Base-by-base conservation (phyloP, 495 filamentous ascomycete species). In the Penicillium verhagenii region DNA sequence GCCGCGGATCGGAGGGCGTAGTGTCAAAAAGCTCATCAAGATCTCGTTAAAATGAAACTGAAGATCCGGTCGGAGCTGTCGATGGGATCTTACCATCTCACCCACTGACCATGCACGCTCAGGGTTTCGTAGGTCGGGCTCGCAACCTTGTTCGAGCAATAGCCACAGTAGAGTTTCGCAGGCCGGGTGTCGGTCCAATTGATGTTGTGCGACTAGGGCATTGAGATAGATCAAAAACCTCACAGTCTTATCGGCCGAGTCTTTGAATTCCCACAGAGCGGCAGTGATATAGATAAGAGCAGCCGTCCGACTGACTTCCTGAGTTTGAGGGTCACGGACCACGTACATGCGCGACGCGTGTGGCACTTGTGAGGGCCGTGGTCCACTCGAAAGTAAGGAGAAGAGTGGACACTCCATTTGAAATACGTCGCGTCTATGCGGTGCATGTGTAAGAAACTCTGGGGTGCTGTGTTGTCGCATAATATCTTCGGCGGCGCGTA, bases 161-260 rank as follows among this genome's bases (percentile, higher is more conserved):
- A 74, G 50, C 69, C 71, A 78, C n/a, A 75, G 54, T 7, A 78
- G 68, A 1, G 71, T 74, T 60, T 78, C 75, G 45, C 71, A 75
- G 5, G 71, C 73, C 0, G 66, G 75, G 24, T 69, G 56, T 16
- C 66, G 64, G 52, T 72, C 73, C 7, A 78, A 65, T 23, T 67
- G 59, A 46, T 76, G 69, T 6, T 70, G 60, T 37, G 54, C 61
- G 2, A 69, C 66, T 3, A 69, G 31, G 1, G 50, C n/a, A 20
- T 43, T 29, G 5, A 76, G 40, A 53, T 73, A 60, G 8, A 20
- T 33, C 5, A 78, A 61, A 42, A 74, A 78, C 4, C 71, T 72
- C 1, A 49, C 52, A 6, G 70, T 71, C 55, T 74, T 70, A 35
- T 49, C 55, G 9, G 59, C 50, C 19, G 65, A 70, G 16, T 67